Evolutionary conservation across 306 rosid genomes (phyloP).

Genomic region (Lathyrus oleraceus): DNA sequence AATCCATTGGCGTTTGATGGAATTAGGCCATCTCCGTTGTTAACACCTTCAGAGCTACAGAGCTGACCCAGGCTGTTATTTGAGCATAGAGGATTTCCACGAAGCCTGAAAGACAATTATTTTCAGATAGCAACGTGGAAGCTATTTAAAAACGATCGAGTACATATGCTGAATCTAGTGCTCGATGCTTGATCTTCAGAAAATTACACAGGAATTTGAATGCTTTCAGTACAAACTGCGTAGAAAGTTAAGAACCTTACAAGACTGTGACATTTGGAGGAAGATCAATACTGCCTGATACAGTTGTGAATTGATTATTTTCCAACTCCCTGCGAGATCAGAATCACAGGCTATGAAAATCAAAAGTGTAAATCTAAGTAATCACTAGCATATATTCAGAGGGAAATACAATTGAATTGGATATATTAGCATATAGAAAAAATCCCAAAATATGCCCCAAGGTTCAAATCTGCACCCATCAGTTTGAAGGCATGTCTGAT

Average conservation of each 20-base stretch:
- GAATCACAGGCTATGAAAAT: conserved; percentile 26
- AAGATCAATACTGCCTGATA: conserved; percentile 53
- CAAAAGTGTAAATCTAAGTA: background rate
- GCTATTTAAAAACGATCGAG: background rate
- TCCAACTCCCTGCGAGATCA: conserved; percentile 75
- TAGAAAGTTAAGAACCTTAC: conserved; percentile 55
- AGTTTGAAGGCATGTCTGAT: background rate
- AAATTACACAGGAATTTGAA: conserved; percentile 6
- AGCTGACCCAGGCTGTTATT: conserved; percentile 43
- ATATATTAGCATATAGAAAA: conserved; percentile 24
- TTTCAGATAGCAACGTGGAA: conserved; percentile 5
- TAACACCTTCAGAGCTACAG: conserved; percentile 53
- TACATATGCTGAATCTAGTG: conserved; percentile 21
- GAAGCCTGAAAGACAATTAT: conserved; percentile 65
- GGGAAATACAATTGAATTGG: background rate
- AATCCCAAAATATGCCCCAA: conserved; percentile 1
- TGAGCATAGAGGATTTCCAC: conserved; percentile 80
- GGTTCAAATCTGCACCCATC: background rate
- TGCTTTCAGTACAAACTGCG: conserved; percentile 26
- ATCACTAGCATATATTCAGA: conserved; percentile 2
- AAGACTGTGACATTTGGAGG: conserved; percentile 72
- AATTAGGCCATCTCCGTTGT: conserved; percentile 9
- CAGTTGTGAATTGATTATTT: conserved; percentile 55
- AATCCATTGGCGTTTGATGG: conserved; percentile 28
- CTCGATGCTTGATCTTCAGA: conserved; percentile 11